Percentiles rank a stretch among this genome's conserved stretches.
Conservation (phyloP, 768 basidiomycete species). For the Auricularia sp. region DNA sequence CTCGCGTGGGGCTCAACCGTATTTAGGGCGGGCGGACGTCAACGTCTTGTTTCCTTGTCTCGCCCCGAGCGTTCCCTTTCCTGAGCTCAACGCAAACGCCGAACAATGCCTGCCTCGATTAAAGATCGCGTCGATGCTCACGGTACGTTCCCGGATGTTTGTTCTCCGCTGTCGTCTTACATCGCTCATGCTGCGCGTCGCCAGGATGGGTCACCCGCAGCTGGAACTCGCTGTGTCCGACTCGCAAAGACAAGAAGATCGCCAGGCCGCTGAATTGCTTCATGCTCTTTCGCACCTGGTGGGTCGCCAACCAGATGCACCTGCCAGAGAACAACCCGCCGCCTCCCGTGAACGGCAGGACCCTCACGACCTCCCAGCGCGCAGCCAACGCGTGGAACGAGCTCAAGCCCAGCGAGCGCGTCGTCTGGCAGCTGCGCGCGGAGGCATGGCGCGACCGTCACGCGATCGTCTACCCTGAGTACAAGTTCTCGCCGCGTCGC, state of each 20-base stretch:
- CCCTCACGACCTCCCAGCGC: background rate
- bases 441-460: background rate
- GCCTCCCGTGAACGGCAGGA: background rate
- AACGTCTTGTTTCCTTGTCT: background rate
- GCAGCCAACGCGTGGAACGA: background rate
- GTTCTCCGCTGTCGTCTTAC: background rate
- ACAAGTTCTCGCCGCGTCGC: slow-evolving; percentile 1
- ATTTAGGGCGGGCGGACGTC: background rate
- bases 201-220: background rate
- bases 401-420: background rate
- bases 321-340: background rate
- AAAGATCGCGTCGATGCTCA: background rate
- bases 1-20: background rate
- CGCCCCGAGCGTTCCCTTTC: background rate
- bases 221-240: background rate
- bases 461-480: background rate
- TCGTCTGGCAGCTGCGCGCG: background rate
- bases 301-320: background rate
- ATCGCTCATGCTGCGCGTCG: background rate
- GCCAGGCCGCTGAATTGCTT: background rate
- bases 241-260: background rate
- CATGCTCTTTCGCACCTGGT: background rate
- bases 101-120: background rate
- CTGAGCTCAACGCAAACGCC: background rate
- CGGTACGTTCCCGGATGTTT: background rate